Percentiles rank a stretch among this genome's conserved stretches.
Evolutionary conservation across 495 filamentous ascomycete species (phyloP).

Genomic region (Penicillium malachiteum): DNA sequence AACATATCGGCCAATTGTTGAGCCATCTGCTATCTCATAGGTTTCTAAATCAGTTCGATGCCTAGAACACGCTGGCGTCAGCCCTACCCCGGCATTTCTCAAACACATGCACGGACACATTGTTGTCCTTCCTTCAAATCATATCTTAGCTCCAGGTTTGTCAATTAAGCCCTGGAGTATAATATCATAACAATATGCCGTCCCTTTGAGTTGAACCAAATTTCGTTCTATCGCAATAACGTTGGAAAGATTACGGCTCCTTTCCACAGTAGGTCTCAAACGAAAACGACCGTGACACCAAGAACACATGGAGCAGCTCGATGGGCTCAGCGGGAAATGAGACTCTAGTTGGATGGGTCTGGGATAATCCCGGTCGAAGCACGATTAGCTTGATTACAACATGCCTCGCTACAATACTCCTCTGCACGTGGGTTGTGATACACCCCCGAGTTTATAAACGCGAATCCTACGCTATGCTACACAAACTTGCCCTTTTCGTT

Average conservation of each 20-base stretch:
- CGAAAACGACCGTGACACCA: too few relatives aligned
- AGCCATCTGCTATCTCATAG: neutral
- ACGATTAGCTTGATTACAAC: conserved; percentile 30
- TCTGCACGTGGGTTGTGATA: conserved; percentile 40
- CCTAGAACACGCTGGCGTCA: neutral
- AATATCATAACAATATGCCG: neutral
- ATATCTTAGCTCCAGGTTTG: neutral
- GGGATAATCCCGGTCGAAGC: conserved; percentile 32
- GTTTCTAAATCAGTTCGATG: neutral
- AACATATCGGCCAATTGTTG: neutral
- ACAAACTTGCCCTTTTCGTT: conserved; percentile 33
- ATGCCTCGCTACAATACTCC: conserved; percentile 32
- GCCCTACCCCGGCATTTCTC: neutral
- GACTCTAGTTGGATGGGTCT: conserved; percentile 27
- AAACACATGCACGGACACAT: neutral
- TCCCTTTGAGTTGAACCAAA: neutral
- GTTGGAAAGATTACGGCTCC: too few relatives aligned
- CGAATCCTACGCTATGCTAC: conserved; percentile 13
- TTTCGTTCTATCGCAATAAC: too few relatives aligned
- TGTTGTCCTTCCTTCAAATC: neutral
- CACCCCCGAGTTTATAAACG: conserved; percentile 36
- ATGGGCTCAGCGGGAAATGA: neutral
- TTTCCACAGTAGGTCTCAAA: too few relatives aligned
- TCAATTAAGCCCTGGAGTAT: neutral
- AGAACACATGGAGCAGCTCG: neutral